Conservation (phyloP, 805 yeast species). For the Hanseniaspora occidentalis region DNA sequence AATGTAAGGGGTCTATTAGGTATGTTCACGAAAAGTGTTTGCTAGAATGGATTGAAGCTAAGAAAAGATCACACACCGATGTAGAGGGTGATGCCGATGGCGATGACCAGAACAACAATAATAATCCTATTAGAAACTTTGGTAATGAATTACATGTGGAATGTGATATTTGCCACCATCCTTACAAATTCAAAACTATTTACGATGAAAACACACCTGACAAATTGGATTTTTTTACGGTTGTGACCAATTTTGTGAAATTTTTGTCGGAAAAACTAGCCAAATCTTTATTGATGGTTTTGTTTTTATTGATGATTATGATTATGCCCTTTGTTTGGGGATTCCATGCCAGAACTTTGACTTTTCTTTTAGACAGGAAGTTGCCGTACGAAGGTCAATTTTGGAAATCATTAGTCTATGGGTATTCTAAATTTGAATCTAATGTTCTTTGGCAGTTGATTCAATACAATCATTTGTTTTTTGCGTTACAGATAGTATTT, state of each 20-base stretch:
- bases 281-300: not conserved
- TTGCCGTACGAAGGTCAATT: slow-evolving; percentile 29
- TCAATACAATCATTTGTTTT: slow-evolving; percentile 14
- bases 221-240: slow-evolving; percentile 31
- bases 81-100: slow-evolving; percentile 5
- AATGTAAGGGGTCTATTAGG: slow-evolving; percentile 85
- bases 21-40: slow-evolving; percentile 90
- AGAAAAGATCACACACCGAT: slow-evolving; percentile 29
- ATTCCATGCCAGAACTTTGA: slow-evolving; percentile 37
- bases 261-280: not conserved
- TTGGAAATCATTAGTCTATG: slow-evolving; percentile 18
- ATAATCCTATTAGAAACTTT: slow-evolving; percentile 13
- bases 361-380: slow-evolving; percentile 43
- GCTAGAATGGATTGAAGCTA: slow-evolving; percentile 63
- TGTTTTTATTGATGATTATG: not conserved
- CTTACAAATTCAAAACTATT: slow-evolving; percentile 54
- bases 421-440: slow-evolving; percentile 10
- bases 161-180: slow-evolving; percentile 83
- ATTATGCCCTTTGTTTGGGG: slow-evolving; percentile 39
- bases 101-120: slow-evolving; percentile 11
- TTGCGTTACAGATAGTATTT: slow-evolving; percentile 26
- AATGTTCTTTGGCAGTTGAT: not conserved
- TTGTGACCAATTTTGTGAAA: not conserved
- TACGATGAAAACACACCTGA: slow-evolving; percentile 56
- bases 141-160: slow-evolving; percentile 34